phyloP scores from a whole-genome alignment of 106 monocot species.

The Dactylorhiza incarnata region DNA sequence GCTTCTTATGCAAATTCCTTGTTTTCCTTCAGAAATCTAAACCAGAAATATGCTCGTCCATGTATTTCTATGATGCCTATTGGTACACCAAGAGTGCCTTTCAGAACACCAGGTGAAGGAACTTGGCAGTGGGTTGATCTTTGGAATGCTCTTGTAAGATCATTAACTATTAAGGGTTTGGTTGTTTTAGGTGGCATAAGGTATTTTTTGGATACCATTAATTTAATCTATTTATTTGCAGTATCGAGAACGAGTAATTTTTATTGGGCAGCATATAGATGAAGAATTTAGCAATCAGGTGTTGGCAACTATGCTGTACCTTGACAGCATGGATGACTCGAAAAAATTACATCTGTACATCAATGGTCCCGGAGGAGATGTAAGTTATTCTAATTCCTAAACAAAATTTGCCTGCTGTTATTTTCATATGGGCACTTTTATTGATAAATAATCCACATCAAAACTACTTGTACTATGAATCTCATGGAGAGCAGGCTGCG shows the following conservation, averaged over 20 bases:
- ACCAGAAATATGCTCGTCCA: slow-evolving; percentile 24
- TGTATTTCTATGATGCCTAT: slow-evolving; percentile 75
- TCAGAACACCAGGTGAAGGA: slow-evolving; percentile 78
- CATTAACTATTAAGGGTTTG: neutral
- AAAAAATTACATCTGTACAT: slow-evolving; percentile 82
- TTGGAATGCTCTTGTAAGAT: slow-evolving; percentile 93
- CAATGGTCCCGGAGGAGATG: slow-evolving; percentile 93
- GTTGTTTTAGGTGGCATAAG: neutral
- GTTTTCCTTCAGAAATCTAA: slow-evolving; percentile 26
- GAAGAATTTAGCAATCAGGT: slow-evolving; percentile 90
- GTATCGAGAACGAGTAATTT: slow-evolving; percentile 87
- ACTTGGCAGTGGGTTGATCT: slow-evolving; percentile 89
- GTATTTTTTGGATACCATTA: neutral
- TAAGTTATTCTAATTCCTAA: slow-evolving; percentile 24
- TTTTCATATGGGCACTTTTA: neutral
- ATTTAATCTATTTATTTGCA: slow-evolving; percentile 27
- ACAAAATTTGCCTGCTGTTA: neutral
- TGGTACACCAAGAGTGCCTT: slow-evolving; percentile 82
- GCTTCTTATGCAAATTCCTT: neutral
- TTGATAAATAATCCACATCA: neutral
- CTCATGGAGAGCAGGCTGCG: neutral
- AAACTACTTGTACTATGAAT: neutral
- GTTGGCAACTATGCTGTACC: slow-evolving; percentile 84
- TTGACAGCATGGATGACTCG: slow-evolving; percentile 73
- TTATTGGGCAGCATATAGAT: slow-evolving; percentile 82